Conservation (phyloP, 2,329 filamentous ascomycete species). For the Dichotomopilus funicola region DNA sequence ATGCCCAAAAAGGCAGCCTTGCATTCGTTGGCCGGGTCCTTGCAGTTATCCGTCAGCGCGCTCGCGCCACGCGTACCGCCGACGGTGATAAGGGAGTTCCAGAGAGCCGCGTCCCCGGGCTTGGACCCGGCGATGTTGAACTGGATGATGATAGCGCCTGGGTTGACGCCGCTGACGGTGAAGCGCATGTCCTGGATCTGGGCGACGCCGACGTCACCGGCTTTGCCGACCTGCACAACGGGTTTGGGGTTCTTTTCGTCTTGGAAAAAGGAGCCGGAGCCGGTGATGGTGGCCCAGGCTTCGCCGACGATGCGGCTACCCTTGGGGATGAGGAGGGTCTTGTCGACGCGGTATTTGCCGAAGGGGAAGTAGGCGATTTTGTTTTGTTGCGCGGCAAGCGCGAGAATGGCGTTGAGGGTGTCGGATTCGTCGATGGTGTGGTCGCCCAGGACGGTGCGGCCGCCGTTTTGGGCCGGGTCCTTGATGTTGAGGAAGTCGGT, state of each 20-base stretch:
- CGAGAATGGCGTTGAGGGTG: slow-evolving; percentile 34
- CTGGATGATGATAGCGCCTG: slow-evolving; percentile 55
- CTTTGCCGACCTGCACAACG: slow-evolving; percentile 51
- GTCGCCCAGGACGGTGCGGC: slow-evolving; percentile 33
- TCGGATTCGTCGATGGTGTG: slow-evolving; percentile 33
- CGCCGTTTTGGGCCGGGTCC: slow-evolving; percentile 34
- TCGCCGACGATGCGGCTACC: slow-evolving; percentile 49
- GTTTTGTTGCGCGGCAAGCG: slow-evolving; percentile 31
- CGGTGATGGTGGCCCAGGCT: slow-evolving; percentile 46
- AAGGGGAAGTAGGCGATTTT: slow-evolving; percentile 50
- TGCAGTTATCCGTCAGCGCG: slow-evolving; percentile 26
- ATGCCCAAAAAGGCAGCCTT: slow-evolving; percentile 41
- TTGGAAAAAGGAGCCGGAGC: slow-evolving; percentile 43
- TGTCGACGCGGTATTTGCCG: slow-evolving; percentile 47
- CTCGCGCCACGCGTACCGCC: slow-evolving; percentile 32
- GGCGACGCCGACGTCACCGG: slow-evolving; percentile 51
- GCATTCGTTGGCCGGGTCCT: slow-evolving; percentile 32
- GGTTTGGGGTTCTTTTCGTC: slow-evolving; percentile 46
- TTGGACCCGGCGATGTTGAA: slow-evolving; percentile 32
- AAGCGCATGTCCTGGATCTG: slow-evolving; percentile 63
- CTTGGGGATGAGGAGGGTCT: slow-evolving; percentile 44
- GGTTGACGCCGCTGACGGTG: slow-evolving; percentile 51
- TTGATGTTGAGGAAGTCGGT: slow-evolving; percentile 37
- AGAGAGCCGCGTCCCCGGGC: slow-evolving; percentile 42
- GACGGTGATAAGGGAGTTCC: slow-evolving; percentile 34